These are phyloP conservation scores for Litchi chinensis DNA, from an alignment of 345 rosid genomes.

Conservation along the genomic window DNA sequence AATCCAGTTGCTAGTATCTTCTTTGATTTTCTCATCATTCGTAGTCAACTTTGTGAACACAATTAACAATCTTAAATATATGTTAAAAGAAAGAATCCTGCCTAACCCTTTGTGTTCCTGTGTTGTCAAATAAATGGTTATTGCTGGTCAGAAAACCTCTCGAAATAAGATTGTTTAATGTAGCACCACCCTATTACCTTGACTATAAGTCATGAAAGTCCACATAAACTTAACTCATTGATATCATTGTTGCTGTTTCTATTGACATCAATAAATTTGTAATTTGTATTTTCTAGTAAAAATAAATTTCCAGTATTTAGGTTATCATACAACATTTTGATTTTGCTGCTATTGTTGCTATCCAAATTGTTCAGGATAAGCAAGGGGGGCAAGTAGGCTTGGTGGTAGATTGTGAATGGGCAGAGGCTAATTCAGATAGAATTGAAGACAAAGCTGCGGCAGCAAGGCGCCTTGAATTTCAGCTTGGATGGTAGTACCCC, in stretches of 20 bases:
- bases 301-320: not conserved
- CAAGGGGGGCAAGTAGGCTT: constrained; percentile 88
- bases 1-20: not conserved
- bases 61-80: not conserved
- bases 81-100: not conserved
- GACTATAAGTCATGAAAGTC: not conserved
- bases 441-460: constrained; percentile 66
- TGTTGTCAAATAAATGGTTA: not conserved
- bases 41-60: not conserved
- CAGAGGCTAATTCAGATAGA: constrained; percentile 64
- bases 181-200: not conserved
- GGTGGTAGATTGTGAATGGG: constrained; percentile 73
- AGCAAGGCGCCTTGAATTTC: constrained; percentile 78
- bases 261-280: not conserved
- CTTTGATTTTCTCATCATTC: not conserved
- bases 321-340: constrained; percentile 3
- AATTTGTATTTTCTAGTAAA: not conserved
- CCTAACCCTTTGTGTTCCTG: not conserved
- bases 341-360: not conserved
- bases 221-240: not conserved
- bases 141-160: not conserved
- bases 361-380: constrained; percentile 44
- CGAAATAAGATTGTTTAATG: constrained; percentile 1
- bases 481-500: constrained; percentile 72
- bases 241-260: not conserved